Evolutionary conservation across 768 basidiomycete genomes (phyloP), one percentile per base, ranked within the genome.

Genomic region (Suillus fuscotomentosus): DNA sequence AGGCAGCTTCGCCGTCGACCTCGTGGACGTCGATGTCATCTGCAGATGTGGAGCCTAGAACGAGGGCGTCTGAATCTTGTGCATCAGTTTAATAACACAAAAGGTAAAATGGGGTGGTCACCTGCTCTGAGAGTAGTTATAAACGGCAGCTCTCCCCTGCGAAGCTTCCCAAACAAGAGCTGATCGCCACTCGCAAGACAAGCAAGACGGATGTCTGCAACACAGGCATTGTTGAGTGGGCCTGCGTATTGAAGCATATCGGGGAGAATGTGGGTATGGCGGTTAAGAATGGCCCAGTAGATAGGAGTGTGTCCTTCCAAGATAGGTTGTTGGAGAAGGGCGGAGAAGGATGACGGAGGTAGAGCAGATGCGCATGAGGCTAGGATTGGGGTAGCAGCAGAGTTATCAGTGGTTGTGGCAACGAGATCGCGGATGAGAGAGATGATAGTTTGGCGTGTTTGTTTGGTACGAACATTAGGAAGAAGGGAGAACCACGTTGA

Each of bases 231-330:
- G 7, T 73, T 71, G 3, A 84, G 71, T 10, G 83, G 82, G 0
- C 81, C 77, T 0, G 89, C 84, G 59, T 84, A 79, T 5, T 80
- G 79, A 54, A 91, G 77, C 24, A 91, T 75, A 0, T 82, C 81
- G 22, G 86, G 73, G 5, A 90, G 66, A 27, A 83, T 70, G 34
- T 77, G 71, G 15, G 70, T 54, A 4, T 65, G 62, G 3, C 82
- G 83, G 63, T 88, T 89, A 27, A 91, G 75, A 66, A 91, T 85
- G 0, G 86, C 86, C 91, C 91, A 92, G 70, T 91, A 91, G 3
- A 92, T 67, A 0, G 88, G 86, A 0, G 86, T 86, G 68, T 87
- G 88, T 0, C 78, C 79, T 68, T 91, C 90, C 43, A 91, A 85
- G 10, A 78, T 85, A 36, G 75, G 81, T 53, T 90, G 86, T 69